phyloP scores from a whole-genome alignment of 2,329 filamentous ascomycete genomes.

The Daldinia sp. region DNA sequence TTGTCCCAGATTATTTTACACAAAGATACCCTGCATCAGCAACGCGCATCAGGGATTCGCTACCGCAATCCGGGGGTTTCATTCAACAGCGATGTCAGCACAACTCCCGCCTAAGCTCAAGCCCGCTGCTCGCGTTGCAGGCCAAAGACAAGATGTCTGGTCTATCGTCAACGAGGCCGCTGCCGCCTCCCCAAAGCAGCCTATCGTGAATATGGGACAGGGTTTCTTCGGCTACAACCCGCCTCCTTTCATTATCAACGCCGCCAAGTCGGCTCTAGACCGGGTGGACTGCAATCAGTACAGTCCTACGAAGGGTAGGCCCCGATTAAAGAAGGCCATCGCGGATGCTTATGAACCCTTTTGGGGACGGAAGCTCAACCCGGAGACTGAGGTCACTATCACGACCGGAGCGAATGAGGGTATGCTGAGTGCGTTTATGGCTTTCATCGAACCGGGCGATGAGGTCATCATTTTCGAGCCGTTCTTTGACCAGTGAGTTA shows the following conservation, averaged over 20 bases:
- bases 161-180: slow-evolving; percentile 73
- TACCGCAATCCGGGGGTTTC: slow-evolving; percentile 34
- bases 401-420: slow-evolving; percentile 92
- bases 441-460: slow-evolving; percentile 90
- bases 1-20: slow-evolving; percentile 9
- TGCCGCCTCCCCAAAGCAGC: slow-evolving; percentile 67
- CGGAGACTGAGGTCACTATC: slow-evolving; percentile 92
- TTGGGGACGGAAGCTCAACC: slow-evolving; percentile 83
- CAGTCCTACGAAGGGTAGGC: slow-evolving; percentile 92
- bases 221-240: slow-evolving; percentile 94
- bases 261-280: slow-evolving; percentile 88
- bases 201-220: slow-evolving; percentile 72
- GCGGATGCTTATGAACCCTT: slow-evolving; percentile 90
- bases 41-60: background rate
- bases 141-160: slow-evolving; percentile 63
- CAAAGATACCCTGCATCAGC: slow-evolving; percentile 6
- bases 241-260: slow-evolving; percentile 86
- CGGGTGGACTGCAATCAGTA: slow-evolving; percentile 98
- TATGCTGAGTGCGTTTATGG: slow-evolving; percentile 98
- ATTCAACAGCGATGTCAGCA: slow-evolving; percentile 51
- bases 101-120: slow-evolving; percentile 55
- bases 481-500: slow-evolving; percentile 88
- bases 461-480: slow-evolving; percentile 99
- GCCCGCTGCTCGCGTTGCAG: slow-evolving; percentile 59
- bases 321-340: slow-evolving; percentile 90